Conservation (phyloP, 805 yeast genomes). For the Spathaspora boniae region DNA sequence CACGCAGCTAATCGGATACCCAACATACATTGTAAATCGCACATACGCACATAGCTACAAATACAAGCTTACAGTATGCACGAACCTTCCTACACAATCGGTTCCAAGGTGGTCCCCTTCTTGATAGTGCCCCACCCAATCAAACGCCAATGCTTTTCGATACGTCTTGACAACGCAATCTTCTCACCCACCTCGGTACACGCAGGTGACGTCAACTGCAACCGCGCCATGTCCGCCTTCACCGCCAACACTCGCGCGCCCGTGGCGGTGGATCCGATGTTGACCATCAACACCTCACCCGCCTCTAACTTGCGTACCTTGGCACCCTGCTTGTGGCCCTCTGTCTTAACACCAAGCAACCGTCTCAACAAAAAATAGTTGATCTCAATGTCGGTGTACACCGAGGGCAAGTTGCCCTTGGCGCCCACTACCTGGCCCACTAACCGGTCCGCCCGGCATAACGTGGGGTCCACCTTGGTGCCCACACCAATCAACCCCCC, state of each 20-base stretch:
- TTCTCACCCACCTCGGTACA: constrained; percentile 98
- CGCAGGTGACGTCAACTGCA: constrained; percentile 94
- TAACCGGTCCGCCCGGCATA: constrained; percentile 98
- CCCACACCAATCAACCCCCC: constrained; percentile 99
- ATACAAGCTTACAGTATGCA: constrained; percentile 7
- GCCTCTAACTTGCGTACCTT: constrained; percentile 92
- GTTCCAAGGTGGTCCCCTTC: constrained; percentile 88
- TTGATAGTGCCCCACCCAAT: constrained; percentile 99
- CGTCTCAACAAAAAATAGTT: constrained; percentile 95
- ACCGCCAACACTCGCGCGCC: constrained; percentile 99
- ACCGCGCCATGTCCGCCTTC: constrained; percentile 98
- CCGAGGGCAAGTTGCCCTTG: constrained; percentile 91
- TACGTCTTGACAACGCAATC: constrained; percentile 98
- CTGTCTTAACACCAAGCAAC: constrained; percentile 96
- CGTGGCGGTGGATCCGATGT: constrained; percentile 98
- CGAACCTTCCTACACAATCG: constrained; percentile 54
- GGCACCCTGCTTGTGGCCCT: constrained; percentile 89
- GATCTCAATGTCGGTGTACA: constrained; percentile 95
- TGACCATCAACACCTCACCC: constrained; percentile 97
- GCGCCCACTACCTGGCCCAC: constrained; percentile 99
- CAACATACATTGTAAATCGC: too few species aligned
- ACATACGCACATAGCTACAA: too few species aligned
- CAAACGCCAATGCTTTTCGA: constrained; percentile 99
- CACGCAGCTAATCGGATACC: too few species aligned
- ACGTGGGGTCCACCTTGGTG: constrained; percentile 96